Conservation (phyloP, 1,284 basidiomycete species). For the Trichosporon faecale region DNA sequence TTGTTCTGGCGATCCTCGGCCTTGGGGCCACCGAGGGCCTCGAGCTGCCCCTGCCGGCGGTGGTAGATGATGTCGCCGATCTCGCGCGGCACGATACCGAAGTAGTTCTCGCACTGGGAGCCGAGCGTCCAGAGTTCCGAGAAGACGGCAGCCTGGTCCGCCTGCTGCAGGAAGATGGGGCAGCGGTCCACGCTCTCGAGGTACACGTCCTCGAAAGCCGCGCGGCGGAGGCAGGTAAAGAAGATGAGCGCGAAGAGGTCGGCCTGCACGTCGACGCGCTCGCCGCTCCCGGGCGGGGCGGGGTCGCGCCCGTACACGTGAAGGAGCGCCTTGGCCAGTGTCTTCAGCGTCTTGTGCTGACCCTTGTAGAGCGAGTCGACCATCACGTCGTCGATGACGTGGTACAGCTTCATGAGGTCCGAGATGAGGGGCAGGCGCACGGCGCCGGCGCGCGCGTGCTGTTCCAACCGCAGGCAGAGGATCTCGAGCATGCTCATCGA, state of each 20-base stretch:
- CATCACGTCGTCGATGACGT: constrained; percentile 13
- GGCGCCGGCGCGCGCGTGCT: constrained; percentile 12
- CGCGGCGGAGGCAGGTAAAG: constrained; percentile 18
- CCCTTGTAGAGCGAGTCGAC: constrained; percentile 20
- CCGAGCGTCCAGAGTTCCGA: constrained; percentile 22
- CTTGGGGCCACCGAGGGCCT: constrained; percentile 8
- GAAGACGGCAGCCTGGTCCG: constrained; percentile 21
- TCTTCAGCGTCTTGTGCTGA: constrained; percentile 7
- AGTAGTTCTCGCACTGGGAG: constrained; percentile 23
- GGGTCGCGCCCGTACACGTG: constrained; percentile 8
- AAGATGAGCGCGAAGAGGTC: constrained; percentile 21
- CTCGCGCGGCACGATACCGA: constrained; percentile 18
- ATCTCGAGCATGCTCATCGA: constrained; percentile 11
- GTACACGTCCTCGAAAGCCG: constrained; percentile 23
- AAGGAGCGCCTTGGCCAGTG: not conserved
- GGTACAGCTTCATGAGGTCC: constrained; percentile 12
- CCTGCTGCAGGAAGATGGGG: constrained; percentile 16
- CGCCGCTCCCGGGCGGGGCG: not conserved
- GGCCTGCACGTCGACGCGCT: constrained; percentile 16
- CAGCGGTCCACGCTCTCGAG: constrained; percentile 20
- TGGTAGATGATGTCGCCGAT: constrained; percentile 20
- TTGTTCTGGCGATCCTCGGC: constrained; percentile 11
- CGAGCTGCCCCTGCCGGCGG: constrained; percentile 11
- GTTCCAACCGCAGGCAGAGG: constrained; percentile 8
- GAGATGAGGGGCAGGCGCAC: constrained; percentile 6